Evolutionary conservation across 805 yeast genomes (phyloP).

Genomic region (Lipomyces oligophaga): DNA sequence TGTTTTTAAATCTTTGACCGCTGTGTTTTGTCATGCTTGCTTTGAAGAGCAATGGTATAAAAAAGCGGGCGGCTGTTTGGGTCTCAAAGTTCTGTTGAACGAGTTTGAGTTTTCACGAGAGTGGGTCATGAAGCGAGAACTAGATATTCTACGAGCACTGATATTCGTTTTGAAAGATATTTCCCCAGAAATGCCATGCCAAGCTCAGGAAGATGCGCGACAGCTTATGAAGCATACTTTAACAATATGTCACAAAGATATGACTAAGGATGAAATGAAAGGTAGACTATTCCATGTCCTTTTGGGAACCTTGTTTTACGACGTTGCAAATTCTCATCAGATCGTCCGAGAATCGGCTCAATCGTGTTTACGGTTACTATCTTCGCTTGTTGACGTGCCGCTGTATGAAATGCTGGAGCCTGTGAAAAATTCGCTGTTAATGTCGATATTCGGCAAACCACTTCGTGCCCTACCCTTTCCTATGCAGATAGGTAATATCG

Average conservation of each 20-base stretch:
- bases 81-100: conserved; percentile 67
- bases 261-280: conserved; percentile 59
- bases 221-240: conserved; percentile 61
- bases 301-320: conserved; percentile 86
- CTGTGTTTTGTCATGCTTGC: conserved; percentile 84
- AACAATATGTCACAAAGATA: conserved; percentile 58
- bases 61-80: conserved; percentile 85
- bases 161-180: conserved; percentile 88
- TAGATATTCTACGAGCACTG: conserved; percentile 80
- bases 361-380: conserved; percentile 58
- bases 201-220: conserved; percentile 69
- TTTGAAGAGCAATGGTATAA: conserved; percentile 83
- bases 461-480: conserved; percentile 94
- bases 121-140: conserved; percentile 74
- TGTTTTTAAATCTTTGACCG: conserved; percentile 68
- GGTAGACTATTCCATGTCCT: conserved; percentile 75
- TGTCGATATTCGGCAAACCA: conserved; percentile 97
- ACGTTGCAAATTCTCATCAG: conserved; percentile 81
- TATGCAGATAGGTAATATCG: conserved; percentile 97
- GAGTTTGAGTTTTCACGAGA: conserved; percentile 63
- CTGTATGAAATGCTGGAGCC: conserved; percentile 74
- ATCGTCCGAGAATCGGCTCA: conserved; percentile 81
- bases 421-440: conserved; percentile 73
- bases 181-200: conserved; percentile 79
- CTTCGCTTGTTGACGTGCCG: conserved; percentile 66